Evolutionary conservation across 2,329 filamentous ascomycete genomes (phyloP), one percentile per base, ranked within the genome.

Genomic region (Fusarium circinatum): DNA sequence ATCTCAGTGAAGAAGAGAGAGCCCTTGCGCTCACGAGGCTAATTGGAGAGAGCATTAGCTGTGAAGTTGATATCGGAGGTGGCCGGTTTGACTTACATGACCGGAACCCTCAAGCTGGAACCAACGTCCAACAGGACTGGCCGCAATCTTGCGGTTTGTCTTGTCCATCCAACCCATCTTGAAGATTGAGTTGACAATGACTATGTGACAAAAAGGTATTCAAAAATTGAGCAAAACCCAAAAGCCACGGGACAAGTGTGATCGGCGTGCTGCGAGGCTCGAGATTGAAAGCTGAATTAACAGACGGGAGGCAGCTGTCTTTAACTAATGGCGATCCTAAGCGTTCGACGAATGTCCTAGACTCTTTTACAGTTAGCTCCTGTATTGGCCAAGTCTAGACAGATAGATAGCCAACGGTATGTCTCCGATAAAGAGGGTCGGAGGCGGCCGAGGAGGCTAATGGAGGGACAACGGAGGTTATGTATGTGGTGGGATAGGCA

Each of bases 1-100:
- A 97, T 86, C 84, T 97, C 94, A 55, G 94, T 97, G 78, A 94
- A 90, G 85, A 97, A 97, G 76, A 88, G 87, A 38, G 93, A 92
- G 28, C 91, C 91, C 79, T 93, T 92, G 60, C 93, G 90, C 81
- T 94, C 91, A 76, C 86, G 89, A 73, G 87, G 89, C 91, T 93
- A 65, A 54, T 66, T 28, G 58, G 11, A 36, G 26, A 45, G 7
- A 24, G 13, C 20, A 30, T 69, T 51, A 69, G 54, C 24, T 39
- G 34, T 22, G 12, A 38, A 49, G 11, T 15, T 22, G 42, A 49
- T 47, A 28, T 22, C n/a, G 30, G 34, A n/a, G 24, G 22, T 63
- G 34, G 24, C 26, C 24, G 48, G 44, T 36, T 60, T 18, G 45
- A 88, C 91, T 86, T 88, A 94, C 92, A 88, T 96, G 93, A 78